Percentiles rank a stretch among this genome's conserved stretches.
Conservation (phyloP, 371 early-diverging fungal genomes). For the Mortierella sp. region DNA sequence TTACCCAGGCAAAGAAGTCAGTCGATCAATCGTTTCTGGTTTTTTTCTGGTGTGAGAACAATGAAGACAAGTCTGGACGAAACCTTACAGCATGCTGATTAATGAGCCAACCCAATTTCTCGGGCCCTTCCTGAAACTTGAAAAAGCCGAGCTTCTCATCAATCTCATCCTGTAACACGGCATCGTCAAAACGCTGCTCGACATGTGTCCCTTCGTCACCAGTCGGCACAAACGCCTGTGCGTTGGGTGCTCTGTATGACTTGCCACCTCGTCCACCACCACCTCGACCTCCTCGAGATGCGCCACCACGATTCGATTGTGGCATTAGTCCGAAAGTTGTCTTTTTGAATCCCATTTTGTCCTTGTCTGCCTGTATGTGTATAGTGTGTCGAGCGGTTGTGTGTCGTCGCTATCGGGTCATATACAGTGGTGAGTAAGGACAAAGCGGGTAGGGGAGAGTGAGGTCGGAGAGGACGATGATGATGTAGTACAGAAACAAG, state of each 20-base stretch:
- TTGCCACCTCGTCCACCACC: constrained; percentile 40
- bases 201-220: constrained; percentile 54
- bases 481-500: neutral
- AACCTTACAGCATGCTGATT: constrained; percentile 91
- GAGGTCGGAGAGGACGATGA: neutral
- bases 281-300: constrained; percentile 29
- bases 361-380: neutral
- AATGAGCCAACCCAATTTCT: constrained; percentile 93
- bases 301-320: constrained; percentile 31
- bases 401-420: neutral
- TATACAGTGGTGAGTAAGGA: neutral
- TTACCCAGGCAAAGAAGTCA: neutral
- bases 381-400: neutral
- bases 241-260: constrained; percentile 38
- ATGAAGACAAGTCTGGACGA: neutral
- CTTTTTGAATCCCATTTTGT: constrained; percentile 47
- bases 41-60: neutral
- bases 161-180: constrained; percentile 67
- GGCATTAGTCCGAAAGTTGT: constrained; percentile 57
- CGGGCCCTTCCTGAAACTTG: constrained; percentile 84
- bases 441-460: neutral
- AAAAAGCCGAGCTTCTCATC: constrained; percentile 89
- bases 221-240: constrained; percentile 32
- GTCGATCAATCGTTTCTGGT: neutral
- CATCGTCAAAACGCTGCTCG: constrained; percentile 57